A percentile compares a stretch with the other conserved stretches of the same genome.
Conservation (phyloP, 2,329 filamentous ascomycete species). For the Thelonectria rubi region DNA sequence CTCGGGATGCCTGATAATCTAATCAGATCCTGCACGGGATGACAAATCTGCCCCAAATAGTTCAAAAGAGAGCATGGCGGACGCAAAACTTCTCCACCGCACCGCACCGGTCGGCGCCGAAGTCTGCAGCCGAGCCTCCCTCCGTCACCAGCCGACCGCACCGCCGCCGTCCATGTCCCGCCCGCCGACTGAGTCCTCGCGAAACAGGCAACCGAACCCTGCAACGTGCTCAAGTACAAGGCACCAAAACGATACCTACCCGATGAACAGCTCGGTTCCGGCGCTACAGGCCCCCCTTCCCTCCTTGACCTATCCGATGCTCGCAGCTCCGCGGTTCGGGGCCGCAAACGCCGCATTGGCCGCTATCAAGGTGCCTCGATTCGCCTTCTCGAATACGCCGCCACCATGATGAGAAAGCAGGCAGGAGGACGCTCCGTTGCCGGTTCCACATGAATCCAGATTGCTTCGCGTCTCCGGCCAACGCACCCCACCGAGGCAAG, state of each 20-base stretch:
- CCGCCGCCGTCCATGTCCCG: constrained; percentile 4
- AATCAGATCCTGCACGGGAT: constrained; percentile 36
- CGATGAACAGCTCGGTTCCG: neutral
- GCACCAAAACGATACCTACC: neutral
- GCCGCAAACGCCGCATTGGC: neutral
- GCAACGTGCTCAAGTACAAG: constrained; percentile 10
- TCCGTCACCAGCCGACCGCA: constrained; percentile 20
- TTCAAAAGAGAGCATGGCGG: constrained; percentile 2
- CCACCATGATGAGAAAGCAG: constrained; percentile 9
- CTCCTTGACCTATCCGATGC: constrained; percentile 8
- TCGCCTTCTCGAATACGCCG: constrained; percentile 19
- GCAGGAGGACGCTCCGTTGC: constrained; percentile 22
- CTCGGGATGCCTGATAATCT: constrained; percentile 26
- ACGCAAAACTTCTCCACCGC: constrained; percentile 6
- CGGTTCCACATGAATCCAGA: constrained; percentile 36
- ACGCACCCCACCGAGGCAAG: constrained; percentile 30
- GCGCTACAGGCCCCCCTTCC: constrained; percentile 5
- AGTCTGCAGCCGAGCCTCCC: constrained; percentile 31
- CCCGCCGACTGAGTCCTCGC: neutral
- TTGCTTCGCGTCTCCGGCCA: constrained; percentile 31
- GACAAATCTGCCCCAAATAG: constrained; percentile 33
- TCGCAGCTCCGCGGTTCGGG: constrained; percentile 17
- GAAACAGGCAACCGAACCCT: constrained; percentile 7
- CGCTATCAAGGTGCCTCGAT: constrained; percentile 34
- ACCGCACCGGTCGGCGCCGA: constrained; percentile 33